phyloP scores from a whole-genome alignment of 306 rosid species.

The Gleditsia sinensis region DNA sequence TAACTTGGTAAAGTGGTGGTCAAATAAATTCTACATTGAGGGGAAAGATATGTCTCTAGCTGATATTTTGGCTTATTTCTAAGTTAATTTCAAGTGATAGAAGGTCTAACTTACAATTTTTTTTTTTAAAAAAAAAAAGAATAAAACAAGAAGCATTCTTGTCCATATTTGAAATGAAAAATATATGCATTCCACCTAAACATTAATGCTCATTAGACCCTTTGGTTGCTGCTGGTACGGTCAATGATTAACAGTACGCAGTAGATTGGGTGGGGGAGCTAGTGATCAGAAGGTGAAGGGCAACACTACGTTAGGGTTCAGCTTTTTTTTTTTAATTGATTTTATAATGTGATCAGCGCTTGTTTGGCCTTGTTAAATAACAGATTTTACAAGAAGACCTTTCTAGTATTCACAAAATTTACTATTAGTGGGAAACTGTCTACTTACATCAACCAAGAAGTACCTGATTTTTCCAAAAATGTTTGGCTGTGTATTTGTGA shows the following conservation, averaged over 20 bases:
- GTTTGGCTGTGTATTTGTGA: not conserved
- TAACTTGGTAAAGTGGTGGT: not conserved
- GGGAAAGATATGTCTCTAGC: not conserved
- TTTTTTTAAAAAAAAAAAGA: too few species aligned
- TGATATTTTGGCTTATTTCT: not conserved
- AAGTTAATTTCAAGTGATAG: not conserved
- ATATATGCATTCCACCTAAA: not conserved
- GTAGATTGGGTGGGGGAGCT: not conserved
- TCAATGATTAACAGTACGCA: not conserved
- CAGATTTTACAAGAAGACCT: not conserved
- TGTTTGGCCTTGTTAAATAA: not conserved
- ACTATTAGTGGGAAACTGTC: not conserved
- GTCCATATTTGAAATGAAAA: not conserved
- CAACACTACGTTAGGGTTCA: not conserved
- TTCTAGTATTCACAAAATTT: not conserved
- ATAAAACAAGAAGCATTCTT: not conserved
- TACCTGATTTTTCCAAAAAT: not conserved
- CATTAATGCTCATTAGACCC: not conserved
- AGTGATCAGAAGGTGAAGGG: not conserved
- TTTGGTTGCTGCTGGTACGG: not conserved
- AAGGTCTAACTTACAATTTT: not conserved
- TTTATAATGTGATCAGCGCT: not conserved
- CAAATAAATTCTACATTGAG: not conserved
- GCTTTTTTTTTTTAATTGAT: not conserved
- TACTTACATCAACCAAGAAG: not conserved